Evolutionary conservation across 1,139 yeast species (phyloP).

Genomic region (Taphrina betulina): DNA sequence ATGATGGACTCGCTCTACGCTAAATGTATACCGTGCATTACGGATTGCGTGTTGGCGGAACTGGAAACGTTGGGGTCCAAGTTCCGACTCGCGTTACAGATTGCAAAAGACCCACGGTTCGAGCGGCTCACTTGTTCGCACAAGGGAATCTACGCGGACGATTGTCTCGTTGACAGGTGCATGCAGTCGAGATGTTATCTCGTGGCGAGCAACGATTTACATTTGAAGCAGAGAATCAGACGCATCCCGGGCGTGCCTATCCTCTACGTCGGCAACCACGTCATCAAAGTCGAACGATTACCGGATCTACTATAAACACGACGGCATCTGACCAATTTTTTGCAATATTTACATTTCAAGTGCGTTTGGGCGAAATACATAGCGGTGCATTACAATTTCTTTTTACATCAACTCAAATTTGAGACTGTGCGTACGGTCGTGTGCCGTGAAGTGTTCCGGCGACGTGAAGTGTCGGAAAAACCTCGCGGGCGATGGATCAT

Average conservation of each 20-base stretch:
- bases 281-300: slow-evolving; percentile 86
- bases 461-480: too few species aligned
- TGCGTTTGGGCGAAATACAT: too few species aligned
- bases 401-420: too few species aligned
- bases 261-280: slow-evolving; percentile 92
- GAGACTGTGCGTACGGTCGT: too few species aligned
- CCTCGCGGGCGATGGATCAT: too few species aligned
- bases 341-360: too few species aligned
- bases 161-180: slow-evolving; percentile 87
- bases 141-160: slow-evolving; percentile 97
- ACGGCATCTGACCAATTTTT: too few species aligned
- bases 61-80: slow-evolving; percentile 92
- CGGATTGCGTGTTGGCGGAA: slow-evolving; percentile 98
- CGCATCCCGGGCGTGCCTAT: slow-evolving; percentile 96
- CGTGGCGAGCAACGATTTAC: slow-evolving; percentile 99
- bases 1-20: slow-evolving; percentile 96
- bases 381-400: too few species aligned
- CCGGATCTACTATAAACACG: slow-evolving; percentile 55
- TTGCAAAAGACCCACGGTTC: slow-evolving; percentile 92
- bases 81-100: slow-evolving; percentile 77
- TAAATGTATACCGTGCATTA: slow-evolving; percentile 89
- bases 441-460: too few species aligned
- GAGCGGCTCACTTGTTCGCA: slow-evolving; percentile 85
- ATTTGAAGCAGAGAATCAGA: slow-evolving; percentile 84
- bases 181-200: slow-evolving; percentile 95